Evolutionary conservation across 2,329 filamentous ascomycete genomes (phyloP).

Genomic region (Hirsutella minnesotensis): DNA sequence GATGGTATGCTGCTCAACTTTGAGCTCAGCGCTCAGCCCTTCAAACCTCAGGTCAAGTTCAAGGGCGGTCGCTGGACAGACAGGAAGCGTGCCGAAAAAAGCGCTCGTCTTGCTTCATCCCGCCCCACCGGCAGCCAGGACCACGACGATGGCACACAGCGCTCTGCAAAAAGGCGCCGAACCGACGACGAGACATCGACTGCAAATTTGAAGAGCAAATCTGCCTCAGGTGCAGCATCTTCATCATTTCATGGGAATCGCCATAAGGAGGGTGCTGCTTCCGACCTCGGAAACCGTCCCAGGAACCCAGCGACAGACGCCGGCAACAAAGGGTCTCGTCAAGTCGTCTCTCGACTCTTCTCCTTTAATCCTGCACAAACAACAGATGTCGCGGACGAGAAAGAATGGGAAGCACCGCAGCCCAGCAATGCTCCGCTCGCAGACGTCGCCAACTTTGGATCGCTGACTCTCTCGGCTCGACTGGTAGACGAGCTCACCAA

Average conservation of each 20-base stretch:
- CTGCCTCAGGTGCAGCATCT: background rate
- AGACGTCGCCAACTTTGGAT: constrained; percentile 76
- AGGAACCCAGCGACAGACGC: constrained; percentile 11
- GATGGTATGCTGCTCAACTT: constrained; percentile 95
- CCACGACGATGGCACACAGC: constrained; percentile 15
- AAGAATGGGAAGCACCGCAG: constrained; percentile 45
- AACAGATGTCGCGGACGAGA: constrained; percentile 41
- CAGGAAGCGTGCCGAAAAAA: constrained; percentile 53
- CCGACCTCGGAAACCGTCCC: constrained; percentile 7
- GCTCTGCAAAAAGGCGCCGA: constrained; percentile 35
- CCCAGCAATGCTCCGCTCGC: constrained; percentile 86
- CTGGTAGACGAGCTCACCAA: constrained; percentile 79
- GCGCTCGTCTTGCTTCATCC: constrained; percentile 15
- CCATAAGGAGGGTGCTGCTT: constrained; percentile 6
- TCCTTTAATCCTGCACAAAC: constrained; percentile 73
- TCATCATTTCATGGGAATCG: background rate
- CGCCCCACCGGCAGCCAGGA: constrained; percentile 11
- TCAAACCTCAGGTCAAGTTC: constrained; percentile 53
- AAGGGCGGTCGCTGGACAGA: constrained; percentile 93
- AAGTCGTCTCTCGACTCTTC: constrained; percentile 85
- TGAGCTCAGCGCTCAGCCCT: constrained; percentile 55
- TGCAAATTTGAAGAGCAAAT: constrained; percentile 1
- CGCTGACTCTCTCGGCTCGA: constrained; percentile 68
- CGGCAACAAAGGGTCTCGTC: constrained; percentile 19
- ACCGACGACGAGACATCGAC: constrained; percentile 15